Evolutionary conservation across 2,329 filamentous ascomycete genomes (phyloP), one percentile per base, ranked within the genome.

Genomic region (Stagonosporopsis rhizophila): DNA sequence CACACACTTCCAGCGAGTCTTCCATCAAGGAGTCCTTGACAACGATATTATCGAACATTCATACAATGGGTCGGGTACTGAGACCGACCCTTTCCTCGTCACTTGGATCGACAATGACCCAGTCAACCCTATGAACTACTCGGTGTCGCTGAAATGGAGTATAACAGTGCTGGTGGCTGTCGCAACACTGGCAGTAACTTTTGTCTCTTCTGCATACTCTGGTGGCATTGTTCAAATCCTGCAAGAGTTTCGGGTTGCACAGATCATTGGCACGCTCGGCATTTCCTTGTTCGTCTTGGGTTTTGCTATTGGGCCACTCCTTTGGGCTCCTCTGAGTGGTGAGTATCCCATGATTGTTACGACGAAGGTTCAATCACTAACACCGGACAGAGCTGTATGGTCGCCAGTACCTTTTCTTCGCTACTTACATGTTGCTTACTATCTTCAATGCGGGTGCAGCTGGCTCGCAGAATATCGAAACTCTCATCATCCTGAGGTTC

Each of bases 131-230:
- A 83, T 88, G 80, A 78, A 79, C 44, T 89, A 86, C 65, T 75
- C 81, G 9, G 56, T 68, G 2, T 52, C 68, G 25, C 83, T 82
- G 74, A 91, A 91, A 77, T 92, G 89, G 89, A 70, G 72, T 27
- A 84, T 89, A 60, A 89, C 87, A 1, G 68, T 84, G 48, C 71
- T 88, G 37, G 84, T 88, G 53, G 87, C 89, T 12, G 65, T 89
- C 25, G 85, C 89, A 14, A 89, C 88, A 1, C 80, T 92, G 39
- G 87, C 78, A 25, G 87, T 91, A 27, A 80, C 89, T 2, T 89
- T 92, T 65, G 85, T 86, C 50, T 89, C 87, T 17, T 88, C 86
- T 1, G 88, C 88, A 28, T 90, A 86, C 72, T 85, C 84, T 4
- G 85, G 85, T 12, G 85, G 85, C 42, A 71, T 87, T 14, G 53